Base-by-base conservation (phyloP, 2,329 filamentous ascomycete genomes). In the Clarireedia hainanense region DNA sequence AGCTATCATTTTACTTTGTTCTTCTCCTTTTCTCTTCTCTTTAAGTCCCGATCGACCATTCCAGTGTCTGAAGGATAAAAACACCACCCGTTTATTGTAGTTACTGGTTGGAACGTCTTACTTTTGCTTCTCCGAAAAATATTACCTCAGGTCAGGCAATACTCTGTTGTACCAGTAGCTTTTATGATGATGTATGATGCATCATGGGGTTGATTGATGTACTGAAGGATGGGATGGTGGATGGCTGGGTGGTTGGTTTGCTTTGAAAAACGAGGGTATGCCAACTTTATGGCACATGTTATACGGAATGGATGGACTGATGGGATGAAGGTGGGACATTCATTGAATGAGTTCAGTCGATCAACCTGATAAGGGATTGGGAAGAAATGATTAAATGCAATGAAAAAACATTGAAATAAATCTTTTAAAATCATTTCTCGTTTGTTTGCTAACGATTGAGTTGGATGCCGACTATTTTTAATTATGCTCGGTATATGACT, bases 81-180 rank as follows among this genome's bases (percentile, higher is more conserved):
- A 43, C 2, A 39, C 15, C 37, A 12, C 15, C n/a, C 30, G n/a
- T 51, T 24, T 43, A 30, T 51, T 49, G 23, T 30, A 27, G 36
- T 20, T 49, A 23, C 24, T 54, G 26, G 24, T 54, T 34, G 14
- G 23, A 10, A 42, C 27, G 43, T 14, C 17, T 24, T 39, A 17
- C 24, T 27, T 40, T 40, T 7, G 23, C 47, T 43, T 24, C 20
- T 51, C 39, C 42, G 37, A 43, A 51, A 51, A 15, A 6, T 17
- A n/a, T 39, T 48, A 42, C 39, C 17, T 54, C 39, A 36, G 23
- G 47, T 34, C n/a, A 49, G 52, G 52, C 45, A 40, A 54, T 49
- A 54, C 45, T 26, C 48, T 49, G 9, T 40, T 54, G 45, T 54
- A 54, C 36, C 23, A 49, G 23, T 54, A 54, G 43, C 24, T 47